These are phyloP conservation scores for Hypholoma sublateritium DNA, from an alignment of 768 basidiomycete genomes.

Conservation along the genomic window DNA sequence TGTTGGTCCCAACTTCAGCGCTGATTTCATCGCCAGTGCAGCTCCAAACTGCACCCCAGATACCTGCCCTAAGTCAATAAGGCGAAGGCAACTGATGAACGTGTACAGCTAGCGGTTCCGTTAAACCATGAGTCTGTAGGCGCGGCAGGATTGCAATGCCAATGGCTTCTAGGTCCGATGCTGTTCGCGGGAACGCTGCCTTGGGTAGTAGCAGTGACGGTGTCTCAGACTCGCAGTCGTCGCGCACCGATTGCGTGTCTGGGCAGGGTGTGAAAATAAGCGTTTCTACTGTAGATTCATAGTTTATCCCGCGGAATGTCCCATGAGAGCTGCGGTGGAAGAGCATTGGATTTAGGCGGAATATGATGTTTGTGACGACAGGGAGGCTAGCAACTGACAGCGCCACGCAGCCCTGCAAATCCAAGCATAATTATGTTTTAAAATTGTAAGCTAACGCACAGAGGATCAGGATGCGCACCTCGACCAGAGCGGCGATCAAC, in stretches of 20 bases:
- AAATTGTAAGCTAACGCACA: background rate
- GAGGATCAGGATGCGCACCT: constrained; percentile 27
- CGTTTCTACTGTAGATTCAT: background rate
- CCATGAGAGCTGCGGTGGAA: background rate
- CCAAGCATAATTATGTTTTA: background rate
- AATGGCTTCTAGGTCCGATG: background rate
- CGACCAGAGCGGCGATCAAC: constrained; percentile 40
- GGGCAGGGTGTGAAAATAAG: background rate
- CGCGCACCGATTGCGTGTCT: background rate
- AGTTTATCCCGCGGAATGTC: no score
- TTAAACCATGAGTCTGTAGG: background rate
- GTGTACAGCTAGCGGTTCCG: background rate
- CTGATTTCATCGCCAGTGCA: background rate
- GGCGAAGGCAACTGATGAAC: background rate
- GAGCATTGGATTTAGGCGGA: constrained; percentile 11
- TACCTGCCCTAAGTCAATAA: background rate
- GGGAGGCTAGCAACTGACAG: constrained; percentile 41
- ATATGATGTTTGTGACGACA: constrained; percentile 31
- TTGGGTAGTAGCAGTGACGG: background rate
- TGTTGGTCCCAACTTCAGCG: no score
- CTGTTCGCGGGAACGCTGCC: background rate
- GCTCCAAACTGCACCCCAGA: background rate
- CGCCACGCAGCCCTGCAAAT: constrained; percentile 29
- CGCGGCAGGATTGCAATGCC: background rate
- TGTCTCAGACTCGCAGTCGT: background rate